Base-by-base conservation (phyloP, 2,329 filamentous ascomycete genomes). In the Colletotrichum liriopes region DNA sequence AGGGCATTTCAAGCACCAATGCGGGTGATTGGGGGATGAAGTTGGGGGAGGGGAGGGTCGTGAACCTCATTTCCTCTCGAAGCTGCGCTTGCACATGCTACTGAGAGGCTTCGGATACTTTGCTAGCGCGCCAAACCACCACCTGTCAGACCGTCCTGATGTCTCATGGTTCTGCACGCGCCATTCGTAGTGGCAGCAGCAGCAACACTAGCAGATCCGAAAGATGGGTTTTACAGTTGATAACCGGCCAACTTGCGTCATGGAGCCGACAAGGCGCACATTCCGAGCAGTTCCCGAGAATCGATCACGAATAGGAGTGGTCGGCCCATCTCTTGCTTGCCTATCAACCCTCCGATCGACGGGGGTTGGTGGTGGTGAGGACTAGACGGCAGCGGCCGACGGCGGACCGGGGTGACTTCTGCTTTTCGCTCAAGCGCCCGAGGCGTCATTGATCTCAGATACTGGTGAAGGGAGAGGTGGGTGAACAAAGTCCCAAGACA, bases 11-110 rank as follows among this genome's bases (percentile, higher is more conserved):
- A 45, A 65, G 62, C 71, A 70, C 52, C 41, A 41, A 71, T 73
- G 71, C 71, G 67, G 67, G 71, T 73, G 62, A 71, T 71, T 73
- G 67, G 67, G 63, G 54, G 45, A 56, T 29, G 55, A 55, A 45
- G 61, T 65, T 65, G 47, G 60, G 60, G 67, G 60, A 71, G 45
- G 61, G 45, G 65, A 61, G 16, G 60, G 67, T 29, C 26, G 47
- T 32, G 43, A 59, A 69, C 59, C 37, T 69, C 69, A 60, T 63
- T 60, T 29, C 47, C 20, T 54, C 58, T 64, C 39, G 51, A 60
- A 64, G 37, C 45, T 64, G 45, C 59, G 69, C 58, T 72, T 60
- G 58, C 69, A 69, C 69, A 69, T 69, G 69, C 59, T 64, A 29
- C 52, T 64, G 59, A 32, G 18, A 43, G 47, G 26, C 51, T 52